Evolutionary conservation across 768 basidiomycete genomes (phyloP).

Genomic region (Scleroderma bovista): DNA sequence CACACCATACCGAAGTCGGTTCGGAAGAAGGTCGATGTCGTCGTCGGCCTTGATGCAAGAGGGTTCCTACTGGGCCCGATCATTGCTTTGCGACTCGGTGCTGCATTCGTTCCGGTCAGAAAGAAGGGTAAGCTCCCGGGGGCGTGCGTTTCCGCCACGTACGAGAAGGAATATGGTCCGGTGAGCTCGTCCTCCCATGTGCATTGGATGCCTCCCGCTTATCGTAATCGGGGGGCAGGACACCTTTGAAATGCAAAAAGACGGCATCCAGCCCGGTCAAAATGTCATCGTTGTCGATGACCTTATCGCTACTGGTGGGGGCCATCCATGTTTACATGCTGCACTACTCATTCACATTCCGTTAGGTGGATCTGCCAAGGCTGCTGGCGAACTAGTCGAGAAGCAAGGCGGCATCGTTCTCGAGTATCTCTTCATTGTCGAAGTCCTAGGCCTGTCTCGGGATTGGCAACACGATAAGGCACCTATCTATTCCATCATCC

Average conservation of each 20-base stretch:
- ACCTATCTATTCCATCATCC: slow-evolving; percentile 83
- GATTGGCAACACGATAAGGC: slow-evolving; percentile 62
- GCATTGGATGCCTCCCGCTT: neutral
- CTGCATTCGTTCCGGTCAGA: slow-evolving; percentile 93
- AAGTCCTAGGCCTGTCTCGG: slow-evolving; percentile 64
- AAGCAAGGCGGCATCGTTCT: slow-evolving; percentile 80
- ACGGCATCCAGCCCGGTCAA: slow-evolving; percentile 76
- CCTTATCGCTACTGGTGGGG: slow-evolving; percentile 87
- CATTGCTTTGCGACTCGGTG: slow-evolving; percentile 84
- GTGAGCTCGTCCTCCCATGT: slow-evolving; percentile 39
- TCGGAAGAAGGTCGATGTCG: slow-evolving; percentile 74
- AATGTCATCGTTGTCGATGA: slow-evolving; percentile 89
- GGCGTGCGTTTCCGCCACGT: slow-evolving; percentile 62
- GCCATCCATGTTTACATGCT: neutral
- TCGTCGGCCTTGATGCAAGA: slow-evolving; percentile 93
- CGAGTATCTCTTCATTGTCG: slow-evolving; percentile 94
- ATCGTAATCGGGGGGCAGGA: slow-evolving; percentile 47
- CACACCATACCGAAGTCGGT: slow-evolving; percentile 59
- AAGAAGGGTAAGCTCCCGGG: slow-evolving; percentile 97
- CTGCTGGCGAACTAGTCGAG: slow-evolving; percentile 84
- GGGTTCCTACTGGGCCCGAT: slow-evolving; percentile 95
- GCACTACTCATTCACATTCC: slow-evolving; percentile 3
- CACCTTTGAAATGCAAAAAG: slow-evolving; percentile 92
- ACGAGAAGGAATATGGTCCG: slow-evolving; percentile 90
- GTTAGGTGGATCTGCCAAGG: slow-evolving; percentile 86